Conservation (phyloP, 352 stramenopile genomes). For the Phytophthora niederhauseri region DNA sequence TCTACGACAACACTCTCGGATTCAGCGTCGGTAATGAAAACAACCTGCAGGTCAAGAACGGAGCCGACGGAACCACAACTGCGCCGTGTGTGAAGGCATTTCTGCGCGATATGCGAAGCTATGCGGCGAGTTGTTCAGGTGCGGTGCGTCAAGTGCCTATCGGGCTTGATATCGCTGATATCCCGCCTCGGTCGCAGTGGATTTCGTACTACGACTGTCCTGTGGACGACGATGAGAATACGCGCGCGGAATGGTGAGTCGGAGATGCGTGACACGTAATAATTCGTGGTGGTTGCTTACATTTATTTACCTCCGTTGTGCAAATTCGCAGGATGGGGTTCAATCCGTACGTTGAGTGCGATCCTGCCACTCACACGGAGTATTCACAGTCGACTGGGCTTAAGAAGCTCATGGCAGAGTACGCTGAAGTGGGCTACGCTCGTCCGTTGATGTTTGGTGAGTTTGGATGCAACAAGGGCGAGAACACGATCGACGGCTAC, state of each 20-base stretch:
- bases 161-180: constrained; percentile 69
- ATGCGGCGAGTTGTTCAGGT: constrained; percentile 43
- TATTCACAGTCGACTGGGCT: constrained; percentile 67
- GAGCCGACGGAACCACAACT: constrained; percentile 24
- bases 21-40: constrained; percentile 69
- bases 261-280: too few species aligned
- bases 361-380: constrained; percentile 51
- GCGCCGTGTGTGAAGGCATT: constrained; percentile 68
- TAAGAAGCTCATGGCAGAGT: constrained; percentile 68
- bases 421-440: constrained; percentile 48
- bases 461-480: constrained; percentile 73
- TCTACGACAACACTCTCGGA: constrained; percentile 65
- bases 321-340: constrained; percentile 43
- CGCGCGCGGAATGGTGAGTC: constrained; percentile 49
- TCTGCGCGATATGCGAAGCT: constrained; percentile 51
- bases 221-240: constrained; percentile 50
- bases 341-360: constrained; percentile 74
- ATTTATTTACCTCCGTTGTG: background rate
- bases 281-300: too few species aligned
- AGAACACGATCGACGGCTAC: constrained; percentile 70
- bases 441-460: constrained; percentile 78
- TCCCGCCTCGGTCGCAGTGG: constrained; percentile 54
- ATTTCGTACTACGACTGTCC: constrained; percentile 77
- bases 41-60: constrained; percentile 38
- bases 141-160: constrained; percentile 63